Evolutionary conservation across 2,329 filamentous ascomycete genomes (phyloP).

Genomic region (Cladorrhinum sp.): DNA sequence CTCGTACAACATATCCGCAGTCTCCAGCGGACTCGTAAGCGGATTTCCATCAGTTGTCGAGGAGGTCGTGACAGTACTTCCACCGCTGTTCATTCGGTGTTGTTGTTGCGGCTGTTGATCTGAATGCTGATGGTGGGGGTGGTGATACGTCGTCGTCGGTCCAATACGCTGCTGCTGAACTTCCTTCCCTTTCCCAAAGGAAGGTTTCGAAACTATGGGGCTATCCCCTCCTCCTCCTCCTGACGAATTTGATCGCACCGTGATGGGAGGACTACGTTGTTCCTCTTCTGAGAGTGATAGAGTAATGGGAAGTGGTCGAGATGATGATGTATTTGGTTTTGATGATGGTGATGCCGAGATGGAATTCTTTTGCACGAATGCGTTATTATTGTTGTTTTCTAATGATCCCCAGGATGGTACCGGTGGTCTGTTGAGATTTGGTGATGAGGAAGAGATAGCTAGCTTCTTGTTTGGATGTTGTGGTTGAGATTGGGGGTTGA

Average conservation of each 20-base stretch:
- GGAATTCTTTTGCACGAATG: slow-evolving; percentile 7
- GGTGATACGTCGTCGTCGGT: not conserved
- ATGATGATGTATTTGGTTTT: slow-evolving; percentile 11
- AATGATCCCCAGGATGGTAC: slow-evolving; percentile 47
- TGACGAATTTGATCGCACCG: slow-evolving; percentile 43
- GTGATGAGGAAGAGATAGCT: slow-evolving; percentile 47
- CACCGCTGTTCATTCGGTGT: not conserved
- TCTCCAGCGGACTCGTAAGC: slow-evolving; percentile 46
- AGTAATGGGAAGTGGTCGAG: slow-evolving; percentile 41
- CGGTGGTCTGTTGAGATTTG: slow-evolving; percentile 49
- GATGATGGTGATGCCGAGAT: slow-evolving; percentile 13
- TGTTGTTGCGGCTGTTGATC: not conserved
- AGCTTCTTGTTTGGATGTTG: slow-evolving; percentile 52
- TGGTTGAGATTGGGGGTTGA: slow-evolving; percentile 30
- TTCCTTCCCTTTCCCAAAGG: not conserved
- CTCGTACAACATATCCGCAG: slow-evolving; percentile 83
- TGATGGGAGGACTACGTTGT: slow-evolving; percentile 40
- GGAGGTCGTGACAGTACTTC: not conserved
- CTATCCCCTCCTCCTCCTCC: slow-evolving; percentile 35
- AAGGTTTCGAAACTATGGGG: slow-evolving; percentile 43
- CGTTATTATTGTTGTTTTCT: slow-evolving; percentile 21
- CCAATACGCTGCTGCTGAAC: not conserved
- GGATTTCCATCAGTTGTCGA: not conserved
- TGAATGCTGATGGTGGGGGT: not conserved
- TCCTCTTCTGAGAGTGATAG: slow-evolving; percentile 61